Conservation (phyloP, 192 early-diverging fungal species). For the Coemansia guatemalensis region DNA sequence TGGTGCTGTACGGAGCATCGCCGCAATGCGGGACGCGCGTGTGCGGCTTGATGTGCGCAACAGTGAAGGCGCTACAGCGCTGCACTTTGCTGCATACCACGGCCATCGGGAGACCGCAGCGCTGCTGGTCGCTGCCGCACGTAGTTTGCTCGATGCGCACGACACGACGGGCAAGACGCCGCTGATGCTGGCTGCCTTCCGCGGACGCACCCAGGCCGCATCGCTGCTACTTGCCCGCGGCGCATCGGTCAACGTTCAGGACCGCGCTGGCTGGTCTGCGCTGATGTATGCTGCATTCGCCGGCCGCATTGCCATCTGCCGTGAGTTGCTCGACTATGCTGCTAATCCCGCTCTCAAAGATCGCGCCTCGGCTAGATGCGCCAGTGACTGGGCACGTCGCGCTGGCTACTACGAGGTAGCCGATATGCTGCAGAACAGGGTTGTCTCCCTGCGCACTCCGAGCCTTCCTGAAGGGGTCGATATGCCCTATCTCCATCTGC, state of each 20-base stretch:
- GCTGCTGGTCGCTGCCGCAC: conserved; percentile 3
- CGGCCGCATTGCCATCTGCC: conserved; percentile 48
- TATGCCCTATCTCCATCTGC: conserved; percentile 24
- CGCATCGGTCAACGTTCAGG: conserved; percentile 27
- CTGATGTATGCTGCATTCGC: conserved; percentile 50
- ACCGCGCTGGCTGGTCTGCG: conserved; percentile 41
- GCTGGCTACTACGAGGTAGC: conserved; percentile 50
- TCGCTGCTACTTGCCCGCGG: conserved; percentile 15
- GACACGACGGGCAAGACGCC: conserved; percentile 41
- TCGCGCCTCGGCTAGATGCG: conserved; percentile 9
- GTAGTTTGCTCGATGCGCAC: not conserved
- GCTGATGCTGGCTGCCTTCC: conserved; percentile 48
- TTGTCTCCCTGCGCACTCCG: conserved; percentile 17
- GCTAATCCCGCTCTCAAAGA: conserved; percentile 12
- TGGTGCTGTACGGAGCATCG: conserved; percentile 20
- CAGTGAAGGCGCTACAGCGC: conserved; percentile 28
- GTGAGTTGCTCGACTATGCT: conserved; percentile 35
- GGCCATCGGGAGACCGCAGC: conserved; percentile 20
- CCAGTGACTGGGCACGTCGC: conserved; percentile 28
- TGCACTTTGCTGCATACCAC: conserved; percentile 44
- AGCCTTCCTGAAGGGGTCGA: conserved; percentile 27
- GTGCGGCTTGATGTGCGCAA: conserved; percentile 14
- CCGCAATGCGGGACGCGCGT: conserved; percentile 6
- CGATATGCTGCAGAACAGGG: conserved; percentile 36
- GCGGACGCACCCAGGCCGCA: conserved; percentile 34